Evolutionary conservation across 768 basidiomycete genomes (phyloP).

Genomic region (Dendrothele bispora): DNA sequence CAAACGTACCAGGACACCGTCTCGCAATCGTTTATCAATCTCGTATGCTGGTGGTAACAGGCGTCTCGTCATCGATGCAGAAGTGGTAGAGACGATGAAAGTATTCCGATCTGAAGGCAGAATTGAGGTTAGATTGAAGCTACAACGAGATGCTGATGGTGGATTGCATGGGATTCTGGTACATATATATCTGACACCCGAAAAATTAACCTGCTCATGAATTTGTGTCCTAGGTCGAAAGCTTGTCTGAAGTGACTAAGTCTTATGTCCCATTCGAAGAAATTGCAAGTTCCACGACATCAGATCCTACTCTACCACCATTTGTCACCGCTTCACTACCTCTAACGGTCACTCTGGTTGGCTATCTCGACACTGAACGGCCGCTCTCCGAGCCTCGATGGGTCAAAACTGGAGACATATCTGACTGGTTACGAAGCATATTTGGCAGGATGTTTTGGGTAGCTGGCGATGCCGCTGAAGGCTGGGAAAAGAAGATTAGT

Average conservation of each 20-base stretch:
- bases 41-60: slow-evolving; percentile 90
- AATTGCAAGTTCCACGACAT: slow-evolving; percentile 39
- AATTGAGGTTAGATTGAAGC: slow-evolving; percentile 75
- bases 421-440: slow-evolving; percentile 90
- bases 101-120: slow-evolving; percentile 81
- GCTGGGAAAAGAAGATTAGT: slow-evolving; percentile 93
- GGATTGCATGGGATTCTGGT: slow-evolving; percentile 78
- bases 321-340: slow-evolving; percentile 59
- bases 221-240: slow-evolving; percentile 68
- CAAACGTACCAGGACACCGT: slow-evolving; percentile 57
- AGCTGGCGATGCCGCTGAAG: slow-evolving; percentile 77
- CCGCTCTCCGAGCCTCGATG: slow-evolving; percentile 96
- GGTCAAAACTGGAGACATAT: slow-evolving; percentile 93
- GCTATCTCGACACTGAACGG: slow-evolving; percentile 82
- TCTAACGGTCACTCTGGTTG: slow-evolving; percentile 59
- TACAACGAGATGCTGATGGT: slow-evolving; percentile 54
- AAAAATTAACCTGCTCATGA: slow-evolving; percentile 14
- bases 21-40: slow-evolving; percentile 88
- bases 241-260: slow-evolving; percentile 67
- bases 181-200: slow-evolving; percentile 24
- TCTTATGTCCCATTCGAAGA: slow-evolving; percentile 64
- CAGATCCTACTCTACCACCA: slow-evolving; percentile 71
- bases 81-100: slow-evolving; percentile 77
- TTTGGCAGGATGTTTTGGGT: slow-evolving; percentile 89
- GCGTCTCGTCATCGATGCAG: slow-evolving; percentile 86